phyloP scores from a whole-genome alignment of 352 stramenopile species.

The Phytophthora crassamura region DNA sequence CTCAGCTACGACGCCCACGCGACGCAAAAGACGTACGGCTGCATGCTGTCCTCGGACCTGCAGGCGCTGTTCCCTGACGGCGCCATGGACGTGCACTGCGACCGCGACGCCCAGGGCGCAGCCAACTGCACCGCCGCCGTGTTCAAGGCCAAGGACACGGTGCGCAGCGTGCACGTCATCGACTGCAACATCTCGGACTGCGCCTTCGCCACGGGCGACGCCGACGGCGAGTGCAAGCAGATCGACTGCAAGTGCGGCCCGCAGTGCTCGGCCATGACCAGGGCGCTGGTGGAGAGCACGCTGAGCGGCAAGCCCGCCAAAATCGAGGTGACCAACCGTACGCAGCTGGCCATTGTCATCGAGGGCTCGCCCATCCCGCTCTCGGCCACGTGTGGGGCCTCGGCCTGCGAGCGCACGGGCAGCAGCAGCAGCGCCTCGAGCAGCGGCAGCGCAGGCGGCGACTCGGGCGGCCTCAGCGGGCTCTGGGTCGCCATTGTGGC shows the following conservation, averaged over 20 bases:
- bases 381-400: constrained; percentile 65
- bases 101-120: constrained; percentile 41
- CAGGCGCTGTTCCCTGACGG: constrained; percentile 73
- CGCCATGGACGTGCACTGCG: constrained; percentile 65
- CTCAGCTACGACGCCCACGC: constrained; percentile 59
- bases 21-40: constrained; percentile 75
- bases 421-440: constrained; percentile 31
- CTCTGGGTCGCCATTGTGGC: constrained; percentile 30
- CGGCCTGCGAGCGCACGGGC: constrained; percentile 59
- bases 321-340: constrained; percentile 50
- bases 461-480: constrained; percentile 9
- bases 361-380: constrained; percentile 75
- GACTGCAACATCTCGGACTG: constrained; percentile 72
- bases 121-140: constrained; percentile 69
- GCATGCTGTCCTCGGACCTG: constrained; percentile 55
- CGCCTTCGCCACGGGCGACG: constrained; percentile 48
- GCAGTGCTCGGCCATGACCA: constrained; percentile 67
- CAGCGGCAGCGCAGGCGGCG: constrained; percentile 33
- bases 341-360: constrained; percentile 69
- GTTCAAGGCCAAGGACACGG: constrained; percentile 60
- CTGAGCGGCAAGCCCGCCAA: constrained; percentile 75
- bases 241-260: constrained; percentile 76
- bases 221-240: constrained; percentile 47
- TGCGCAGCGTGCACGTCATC: constrained; percentile 66
- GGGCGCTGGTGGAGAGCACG: constrained; percentile 64